Evolutionary conservation across 306 rosid species (phyloP).

Genomic region (Dalbergia cochinchinensis): DNA sequence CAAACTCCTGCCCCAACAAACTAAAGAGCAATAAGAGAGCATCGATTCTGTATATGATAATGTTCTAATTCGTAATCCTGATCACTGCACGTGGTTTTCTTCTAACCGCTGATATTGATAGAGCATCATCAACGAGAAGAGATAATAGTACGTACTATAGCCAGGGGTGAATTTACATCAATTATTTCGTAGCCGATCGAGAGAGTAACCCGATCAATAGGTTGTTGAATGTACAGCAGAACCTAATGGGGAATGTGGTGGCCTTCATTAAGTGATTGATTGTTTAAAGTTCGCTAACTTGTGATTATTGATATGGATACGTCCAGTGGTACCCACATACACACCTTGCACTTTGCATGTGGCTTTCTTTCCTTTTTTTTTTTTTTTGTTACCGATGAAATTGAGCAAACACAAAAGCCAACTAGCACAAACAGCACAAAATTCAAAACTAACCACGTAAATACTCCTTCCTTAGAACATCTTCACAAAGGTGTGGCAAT

Average conservation of each 20-base stretch:
- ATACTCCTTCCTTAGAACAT: too few species aligned
- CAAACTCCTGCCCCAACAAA: neutral
- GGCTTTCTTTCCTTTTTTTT: too few species aligned
- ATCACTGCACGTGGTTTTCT: slow-evolving; percentile 22
- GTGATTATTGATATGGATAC: neutral
- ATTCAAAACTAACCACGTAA: too few species aligned
- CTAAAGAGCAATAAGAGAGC: neutral
- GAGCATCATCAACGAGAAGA: neutral
- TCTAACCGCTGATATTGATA: slow-evolving; percentile 1
- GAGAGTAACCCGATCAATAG: neutral
- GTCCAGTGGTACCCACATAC: neutral
- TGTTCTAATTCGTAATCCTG: neutral
- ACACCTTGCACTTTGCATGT: neutral
- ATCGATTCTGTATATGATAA: neutral
- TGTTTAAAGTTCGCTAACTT: neutral
- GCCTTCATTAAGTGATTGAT: neutral
- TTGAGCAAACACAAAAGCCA: too few species aligned
- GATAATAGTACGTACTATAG: neutral
- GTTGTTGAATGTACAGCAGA: neutral
- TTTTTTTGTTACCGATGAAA: too few species aligned
- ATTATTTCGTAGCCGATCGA: neutral
- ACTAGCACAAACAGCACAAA: too few species aligned
- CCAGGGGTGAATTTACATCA: neutral
- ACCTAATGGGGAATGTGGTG: neutral
- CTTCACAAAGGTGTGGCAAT: too few species aligned